Conservation (phyloP, 1,284 basidiomycete genomes). For the Ganoderma sinense region DNA sequence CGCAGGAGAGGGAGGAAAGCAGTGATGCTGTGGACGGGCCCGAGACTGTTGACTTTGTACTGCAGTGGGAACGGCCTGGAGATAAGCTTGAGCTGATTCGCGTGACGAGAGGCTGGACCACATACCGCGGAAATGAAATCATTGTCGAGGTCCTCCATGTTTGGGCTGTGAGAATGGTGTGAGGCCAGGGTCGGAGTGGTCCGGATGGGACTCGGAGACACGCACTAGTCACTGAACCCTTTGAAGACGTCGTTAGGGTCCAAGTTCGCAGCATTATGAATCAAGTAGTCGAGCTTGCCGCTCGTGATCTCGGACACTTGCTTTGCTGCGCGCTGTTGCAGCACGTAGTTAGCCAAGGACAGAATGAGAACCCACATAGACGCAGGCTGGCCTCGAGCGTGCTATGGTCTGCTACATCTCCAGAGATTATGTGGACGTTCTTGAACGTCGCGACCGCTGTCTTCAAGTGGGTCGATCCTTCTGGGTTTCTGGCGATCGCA, state of each 20-base stretch:
- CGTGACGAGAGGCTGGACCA: neutral
- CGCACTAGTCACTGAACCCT: constrained; percentile 21
- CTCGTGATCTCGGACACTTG: constrained; percentile 13
- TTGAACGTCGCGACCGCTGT: constrained; percentile 23
- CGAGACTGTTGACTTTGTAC: constrained; percentile 48
- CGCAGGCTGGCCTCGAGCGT: constrained; percentile 31
- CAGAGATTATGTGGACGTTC: constrained; percentile 39
- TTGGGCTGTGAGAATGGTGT: neutral
- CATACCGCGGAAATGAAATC: constrained; percentile 30
- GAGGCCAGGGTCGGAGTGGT: neutral
- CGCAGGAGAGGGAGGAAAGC: constrained; percentile 47
- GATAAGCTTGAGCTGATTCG: neutral
- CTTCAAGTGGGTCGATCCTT: constrained; percentile 25
- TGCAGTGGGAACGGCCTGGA: neutral
- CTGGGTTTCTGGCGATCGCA: constrained; percentile 34
- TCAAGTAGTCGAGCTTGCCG: constrained; percentile 17
- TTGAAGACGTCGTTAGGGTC: neutral
- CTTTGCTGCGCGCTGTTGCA: constrained; percentile 12
- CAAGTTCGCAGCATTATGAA: constrained; percentile 20
- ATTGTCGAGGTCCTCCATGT: constrained; percentile 31
- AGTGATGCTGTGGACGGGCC: constrained; percentile 46
- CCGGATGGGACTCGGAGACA: neutral
- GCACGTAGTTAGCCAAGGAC: neutral
- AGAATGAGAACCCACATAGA: neutral
- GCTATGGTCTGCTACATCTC: constrained; percentile 33